Conservation (phyloP, 2,329 filamentous ascomycete species). For the Fusarium keratoplasticum region DNA sequence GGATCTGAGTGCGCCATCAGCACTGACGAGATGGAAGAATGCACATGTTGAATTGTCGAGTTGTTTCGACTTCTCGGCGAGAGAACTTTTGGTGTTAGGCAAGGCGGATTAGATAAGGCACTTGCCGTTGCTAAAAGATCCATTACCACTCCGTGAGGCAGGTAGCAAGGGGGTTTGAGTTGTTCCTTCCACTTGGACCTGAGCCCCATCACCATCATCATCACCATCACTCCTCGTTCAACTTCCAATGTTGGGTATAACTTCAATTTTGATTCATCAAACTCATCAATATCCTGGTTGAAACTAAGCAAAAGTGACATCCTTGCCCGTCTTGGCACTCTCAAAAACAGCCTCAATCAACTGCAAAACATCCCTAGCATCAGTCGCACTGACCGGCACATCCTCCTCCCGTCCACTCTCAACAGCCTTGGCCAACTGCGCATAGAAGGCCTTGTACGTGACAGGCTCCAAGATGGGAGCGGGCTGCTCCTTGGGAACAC, state of each 20-base stretch:
- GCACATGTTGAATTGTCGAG: not conserved
- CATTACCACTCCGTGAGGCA: not conserved
- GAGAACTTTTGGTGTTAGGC: not conserved
- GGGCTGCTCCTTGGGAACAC: conserved; percentile 60
- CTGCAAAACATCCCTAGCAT: conserved; percentile 64
- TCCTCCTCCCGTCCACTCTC: conserved; percentile 61
- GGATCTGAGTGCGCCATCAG: not conserved
- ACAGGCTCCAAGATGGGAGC: conserved; percentile 70
- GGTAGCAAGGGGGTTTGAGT: not conserved
- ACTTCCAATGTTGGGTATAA: not conserved
- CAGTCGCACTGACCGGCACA: conserved; percentile 63
- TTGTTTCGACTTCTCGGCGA: not conserved
- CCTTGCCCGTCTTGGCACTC: conserved; percentile 61
- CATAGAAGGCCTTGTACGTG: conserved; percentile 78
- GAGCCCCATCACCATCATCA: too few relatives aligned
- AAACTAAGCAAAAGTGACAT: conserved; percentile 52
- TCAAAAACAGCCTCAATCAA: conserved; percentile 65
- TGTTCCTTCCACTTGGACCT: not conserved
- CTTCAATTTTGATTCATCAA: conserved; percentile 20
- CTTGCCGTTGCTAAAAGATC: not conserved
- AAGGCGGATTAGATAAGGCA: not conserved
- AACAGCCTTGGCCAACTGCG: conserved; percentile 61
- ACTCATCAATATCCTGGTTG: conserved; percentile 9
- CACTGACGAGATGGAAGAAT: not conserved
- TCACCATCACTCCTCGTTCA: not conserved